Base-by-base conservation (phyloP, 208 protist species). In the Endotrypanum monterogeii region DNA sequence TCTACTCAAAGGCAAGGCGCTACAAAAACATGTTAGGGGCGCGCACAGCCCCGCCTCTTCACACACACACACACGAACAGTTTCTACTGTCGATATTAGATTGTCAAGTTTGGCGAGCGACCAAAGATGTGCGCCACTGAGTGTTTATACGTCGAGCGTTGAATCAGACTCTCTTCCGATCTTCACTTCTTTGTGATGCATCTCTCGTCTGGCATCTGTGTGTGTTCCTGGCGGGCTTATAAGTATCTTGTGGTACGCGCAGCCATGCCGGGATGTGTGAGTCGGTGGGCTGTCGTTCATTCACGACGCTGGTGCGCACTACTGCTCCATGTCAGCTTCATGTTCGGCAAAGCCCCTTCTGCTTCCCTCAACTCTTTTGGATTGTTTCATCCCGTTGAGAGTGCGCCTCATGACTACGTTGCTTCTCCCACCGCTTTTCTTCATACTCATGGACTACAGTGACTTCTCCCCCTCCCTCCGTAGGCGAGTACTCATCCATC, bases 311-410 rank as follows among this genome's bases (percentile, higher is more conserved):
- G 37, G 58, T 65, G 25, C 37, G 9, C 18, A 12, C 41, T 16
- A n/a, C 41, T 11, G 37, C 18, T 23, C 12, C 58, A 58, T 28
- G 39, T 62, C 12, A 55, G 32, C 41, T 57, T 50, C 18, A 61
- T 60, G 32, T 62, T 61, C 37, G 32, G 41, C 52, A 70, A 23
- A 11, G n/a, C 55, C 48, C 66, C 54, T 51, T 76, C 56, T 74
- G 61, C 3, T 74, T 78, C 71, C 25, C 58, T 66, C 32, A 56
- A 30, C 23, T 46, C 58, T 25, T 7, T 25, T 30, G 58, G 57
- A 16, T 12, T 60, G 56, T n/a, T 63, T 37, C 5, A 28, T 37
- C 57, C n/a, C 41, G 41, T 9, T 46, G 9, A 46, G 41, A 3
- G 41, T 46, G 41, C 41, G 9, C 41, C 9, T 25, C n/a, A n/a